Conservation (phyloP, 805 yeast genomes). For the Teunomyces barrocoloradensis region DNA sequence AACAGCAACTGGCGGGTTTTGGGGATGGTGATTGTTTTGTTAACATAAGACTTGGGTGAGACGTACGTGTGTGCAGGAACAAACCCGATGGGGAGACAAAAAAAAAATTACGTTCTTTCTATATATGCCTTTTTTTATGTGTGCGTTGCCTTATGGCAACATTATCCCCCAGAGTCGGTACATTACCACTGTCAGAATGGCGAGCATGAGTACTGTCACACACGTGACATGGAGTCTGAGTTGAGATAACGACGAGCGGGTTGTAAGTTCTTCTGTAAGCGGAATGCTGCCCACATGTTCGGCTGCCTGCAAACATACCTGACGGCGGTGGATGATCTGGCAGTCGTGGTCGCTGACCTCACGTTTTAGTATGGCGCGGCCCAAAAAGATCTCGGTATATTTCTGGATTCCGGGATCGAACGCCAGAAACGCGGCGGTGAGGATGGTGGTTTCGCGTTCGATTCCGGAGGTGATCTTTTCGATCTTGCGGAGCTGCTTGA, state of each 20-base stretch:
- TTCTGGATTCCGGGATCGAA: constrained; percentile 35
- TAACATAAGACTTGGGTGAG: not conserved
- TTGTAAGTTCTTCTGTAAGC: constrained; percentile 30
- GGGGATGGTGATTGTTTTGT: constrained; percentile 3
- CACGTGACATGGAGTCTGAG: constrained; percentile 24
- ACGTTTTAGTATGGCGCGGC: constrained; percentile 39
- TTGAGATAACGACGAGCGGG: constrained; percentile 19
- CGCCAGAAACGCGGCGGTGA: constrained; percentile 27
- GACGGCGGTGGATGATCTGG: constrained; percentile 34
- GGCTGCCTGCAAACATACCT: constrained; percentile 40
- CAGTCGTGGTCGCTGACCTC: constrained; percentile 28
- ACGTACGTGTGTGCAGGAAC: constrained; percentile 3
- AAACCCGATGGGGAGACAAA: not conserved
- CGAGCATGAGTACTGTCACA: constrained; percentile 20
- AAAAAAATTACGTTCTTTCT: too few relatives aligned
- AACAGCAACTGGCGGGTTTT: not conserved
- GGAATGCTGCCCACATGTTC: constrained; percentile 44
- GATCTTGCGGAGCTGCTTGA: constrained; percentile 31
- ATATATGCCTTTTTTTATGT: not conserved
- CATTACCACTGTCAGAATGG: constrained; percentile 24
- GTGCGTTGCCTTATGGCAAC: not conserved
- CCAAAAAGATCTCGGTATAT: constrained; percentile 37
- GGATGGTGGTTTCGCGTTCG: constrained; percentile 30
- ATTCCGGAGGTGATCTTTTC: constrained; percentile 39
- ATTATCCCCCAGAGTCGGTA: constrained; percentile 26